phyloP scores from a whole-genome alignment of 208 protist species.

The Vickermania spadyakhi region DNA sequence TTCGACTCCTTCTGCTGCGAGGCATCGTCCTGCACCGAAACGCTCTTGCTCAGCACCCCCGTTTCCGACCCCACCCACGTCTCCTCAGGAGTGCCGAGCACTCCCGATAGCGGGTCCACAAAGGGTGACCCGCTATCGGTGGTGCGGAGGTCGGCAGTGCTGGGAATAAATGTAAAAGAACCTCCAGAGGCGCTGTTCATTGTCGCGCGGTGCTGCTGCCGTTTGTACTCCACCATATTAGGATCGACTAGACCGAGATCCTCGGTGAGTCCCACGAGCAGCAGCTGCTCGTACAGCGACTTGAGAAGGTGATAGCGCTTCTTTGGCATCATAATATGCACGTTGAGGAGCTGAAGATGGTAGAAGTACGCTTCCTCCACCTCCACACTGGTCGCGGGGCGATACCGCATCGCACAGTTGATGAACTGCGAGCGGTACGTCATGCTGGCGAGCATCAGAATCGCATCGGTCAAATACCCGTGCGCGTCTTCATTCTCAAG shows the following conservation, averaged over 20 bases:
- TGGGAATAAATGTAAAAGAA: background rate
- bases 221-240: background rate
- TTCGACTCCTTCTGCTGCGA: conserved; percentile 21
- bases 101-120: background rate
- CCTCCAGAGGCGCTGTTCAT: background rate
- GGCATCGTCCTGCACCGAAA: background rate
- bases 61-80: conserved; percentile 1
- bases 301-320: conserved; percentile 41
- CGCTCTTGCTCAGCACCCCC: background rate
- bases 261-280: conserved; percentile 60
- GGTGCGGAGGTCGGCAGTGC: background rate
- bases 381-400: conserved; percentile 26
- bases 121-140: background rate
- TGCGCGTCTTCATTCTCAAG: conserved; percentile 49
- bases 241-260: conserved; percentile 25
- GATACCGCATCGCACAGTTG: conserved; percentile 59
- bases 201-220: background rate
- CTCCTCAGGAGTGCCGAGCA: background rate
- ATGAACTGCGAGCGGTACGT: conserved; percentile 80
- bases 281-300: conserved; percentile 57
- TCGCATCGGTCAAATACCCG: conserved; percentile 46
- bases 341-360: conserved; percentile 64
- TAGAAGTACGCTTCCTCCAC: conserved; percentile 67
- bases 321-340: conserved; percentile 36
- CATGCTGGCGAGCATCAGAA: conserved; percentile 67